Conservation (phyloP, 2,329 filamentous ascomycete genomes). For the Ceratocystis albifundus region DNA sequence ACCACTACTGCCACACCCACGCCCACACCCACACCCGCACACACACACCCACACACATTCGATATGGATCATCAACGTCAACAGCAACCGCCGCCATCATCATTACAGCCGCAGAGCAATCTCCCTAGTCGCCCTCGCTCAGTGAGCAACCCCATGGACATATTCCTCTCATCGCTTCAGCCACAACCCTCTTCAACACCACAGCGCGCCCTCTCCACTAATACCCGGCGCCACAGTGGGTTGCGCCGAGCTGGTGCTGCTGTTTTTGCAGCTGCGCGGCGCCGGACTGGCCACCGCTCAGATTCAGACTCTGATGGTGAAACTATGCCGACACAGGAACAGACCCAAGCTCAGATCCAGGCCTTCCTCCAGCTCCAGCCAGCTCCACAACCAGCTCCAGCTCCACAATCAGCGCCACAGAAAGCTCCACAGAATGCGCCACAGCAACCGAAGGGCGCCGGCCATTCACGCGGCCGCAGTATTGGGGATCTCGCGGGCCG, state of each 20-base stretch:
- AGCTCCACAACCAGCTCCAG: not conserved
- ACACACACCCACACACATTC: not conserved
- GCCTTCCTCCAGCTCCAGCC: not conserved
- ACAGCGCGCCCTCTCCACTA: not conserved
- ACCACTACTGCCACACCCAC: not conserved
- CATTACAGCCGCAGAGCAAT: not conserved
- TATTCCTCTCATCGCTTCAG: not conserved
- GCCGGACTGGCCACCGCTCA: not conserved
- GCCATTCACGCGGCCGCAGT: not conserved
- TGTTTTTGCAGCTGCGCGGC: slow-evolving; percentile 16
- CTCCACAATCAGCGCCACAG: not conserved
- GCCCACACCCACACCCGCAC: not conserved
- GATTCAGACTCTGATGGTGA: slow-evolving; percentile 7
- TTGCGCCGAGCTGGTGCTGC: slow-evolving; percentile 18
- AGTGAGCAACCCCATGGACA: slow-evolving; percentile 1
- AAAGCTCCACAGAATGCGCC: not conserved
- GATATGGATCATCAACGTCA: not conserved
- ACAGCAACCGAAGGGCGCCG: not conserved
- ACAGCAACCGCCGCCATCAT: not conserved
- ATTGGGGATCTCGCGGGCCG: not conserved
- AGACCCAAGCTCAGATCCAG: slow-evolving; percentile 10
- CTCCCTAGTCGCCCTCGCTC: not conserved
- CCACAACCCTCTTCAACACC: not conserved
- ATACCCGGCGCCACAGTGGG: not conserved
- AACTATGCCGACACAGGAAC: not conserved